Percentiles rank a stretch among this genome's conserved stretches.
These are phyloP conservation scores for Pseudopyrenochaeta lycopersici DNA, from an alignment of 2,329 filamentous ascomycete genomes.

Conservation along the genomic window DNA sequence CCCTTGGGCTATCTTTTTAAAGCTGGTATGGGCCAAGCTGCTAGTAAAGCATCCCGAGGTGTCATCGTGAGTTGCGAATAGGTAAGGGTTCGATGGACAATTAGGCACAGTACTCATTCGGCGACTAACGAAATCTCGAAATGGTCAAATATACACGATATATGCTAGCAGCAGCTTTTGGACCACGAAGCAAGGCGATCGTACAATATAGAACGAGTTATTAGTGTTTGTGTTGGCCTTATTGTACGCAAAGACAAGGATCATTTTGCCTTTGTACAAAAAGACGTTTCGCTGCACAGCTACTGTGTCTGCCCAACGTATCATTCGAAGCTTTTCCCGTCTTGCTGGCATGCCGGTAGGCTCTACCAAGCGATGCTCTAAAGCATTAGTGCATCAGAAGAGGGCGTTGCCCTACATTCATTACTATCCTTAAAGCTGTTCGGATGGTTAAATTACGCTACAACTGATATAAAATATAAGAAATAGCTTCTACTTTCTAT, in stretches of 20 bases:
- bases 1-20: not conserved
- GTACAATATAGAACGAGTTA: slow-evolving; percentile 11
- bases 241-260: slow-evolving; percentile 14
- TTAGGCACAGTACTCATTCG: not conserved
- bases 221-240: slow-evolving; percentile 10
- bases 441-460: too few species aligned
- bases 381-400: slow-evolving; percentile 3
- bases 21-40: not conserved
- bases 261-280: slow-evolving; percentile 10
- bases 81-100: slow-evolving; percentile 7
- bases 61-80: slow-evolving; percentile 7
- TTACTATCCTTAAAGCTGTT: too few species aligned
- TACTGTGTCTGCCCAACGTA: slow-evolving; percentile 8
- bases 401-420: too few species aligned
- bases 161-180: slow-evolving; percentile 5
- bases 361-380: slow-evolving; percentile 1
- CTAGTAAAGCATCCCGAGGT: slow-evolving; percentile 2
- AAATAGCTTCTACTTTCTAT: too few species aligned
- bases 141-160: slow-evolving; percentile 8
- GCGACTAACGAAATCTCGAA: slow-evolving; percentile 4
- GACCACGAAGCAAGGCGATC: slow-evolving; percentile 3
- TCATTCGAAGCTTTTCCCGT: slow-evolving; percentile 6
- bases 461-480: too few species aligned
- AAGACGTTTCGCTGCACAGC: slow-evolving; percentile 11
- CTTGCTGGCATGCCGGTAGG: slow-evolving; percentile 7